Evolutionary conservation across 208 protist species (phyloP), one percentile per base, ranked within the genome.

Genomic region (Dictyostelium gargantuum): DNA sequence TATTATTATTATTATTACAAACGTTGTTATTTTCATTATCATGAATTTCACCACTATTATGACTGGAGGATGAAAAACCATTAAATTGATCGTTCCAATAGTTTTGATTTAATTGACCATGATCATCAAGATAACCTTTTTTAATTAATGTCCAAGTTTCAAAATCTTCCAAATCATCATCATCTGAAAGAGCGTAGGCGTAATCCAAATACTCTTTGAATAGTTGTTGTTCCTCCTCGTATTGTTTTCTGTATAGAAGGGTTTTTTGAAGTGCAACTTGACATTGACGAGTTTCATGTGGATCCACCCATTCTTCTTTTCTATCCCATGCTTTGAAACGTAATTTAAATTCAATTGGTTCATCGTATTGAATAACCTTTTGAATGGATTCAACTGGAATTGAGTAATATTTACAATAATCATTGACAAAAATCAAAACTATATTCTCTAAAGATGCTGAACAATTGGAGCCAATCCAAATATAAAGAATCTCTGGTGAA

Each of bases 351-450:
- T 85, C 70, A 29, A 76, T 61, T 23, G 80, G 32, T 61, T 85
- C 80, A 32, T 75, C 8, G 63, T 61, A 85, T 61, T 85, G 80
- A 38, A 13, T 6, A 23, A 73, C 42, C 3, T 56, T 56, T 15
- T 63, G 29, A 58, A 85, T 52, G 1, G n/a, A 61, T 8, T 54
- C 61, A 42, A n/a, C 11, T 40, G 44, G 13, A 17, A n/a, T 72
- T 13, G n/a, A 40, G 19, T 61, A 29, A 58, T 85, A 85, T 74
- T 85, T 85, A 85, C 80, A 85, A 75, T 76, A 85, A 32, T 85
- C 80, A 6, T 76, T 56, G 23, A 75, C 46, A 75, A 76, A 85
- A 11, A 58, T 85, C 15, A 38, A 40, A 11, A 48, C 46, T 13
- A 76, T 42, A 46, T 74, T 56, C n/a, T 66, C 29, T 0, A 85